Conservation (phyloP, 192 early-diverging fungal species). For the Backusella mclennaniae region DNA sequence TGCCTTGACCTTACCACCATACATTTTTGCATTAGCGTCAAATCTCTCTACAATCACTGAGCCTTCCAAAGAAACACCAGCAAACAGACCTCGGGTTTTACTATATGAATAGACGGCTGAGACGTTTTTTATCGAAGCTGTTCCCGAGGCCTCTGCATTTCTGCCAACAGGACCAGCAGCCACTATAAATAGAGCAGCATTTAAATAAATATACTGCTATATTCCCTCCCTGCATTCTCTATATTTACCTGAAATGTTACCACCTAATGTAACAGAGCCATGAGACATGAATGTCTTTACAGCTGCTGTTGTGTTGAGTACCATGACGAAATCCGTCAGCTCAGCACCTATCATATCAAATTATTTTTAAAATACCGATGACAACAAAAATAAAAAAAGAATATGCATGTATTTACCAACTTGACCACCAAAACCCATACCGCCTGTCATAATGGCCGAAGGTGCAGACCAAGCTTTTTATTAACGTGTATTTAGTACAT, state of each 20-base stretch:
- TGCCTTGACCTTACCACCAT: slow-evolving; percentile 73
- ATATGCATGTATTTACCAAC: slow-evolving; percentile 40
- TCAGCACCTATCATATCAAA: slow-evolving; percentile 58
- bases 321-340: slow-evolving; percentile 88
- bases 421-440: slow-evolving; percentile 83
- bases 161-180: slow-evolving; percentile 87
- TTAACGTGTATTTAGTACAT: background rate
- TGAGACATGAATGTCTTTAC: slow-evolving; percentile 86
- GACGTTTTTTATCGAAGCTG: slow-evolving; percentile 59
- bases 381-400: background rate
- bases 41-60: slow-evolving; percentile 83
- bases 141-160: slow-evolving; percentile 81
- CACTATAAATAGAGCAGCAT: slow-evolving; percentile 39
- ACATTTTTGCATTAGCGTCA: slow-evolving; percentile 97
- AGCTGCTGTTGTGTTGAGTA: slow-evolving; percentile 82
- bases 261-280: slow-evolving; percentile 88
- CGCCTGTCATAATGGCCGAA: slow-evolving; percentile 74
- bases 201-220: background rate
- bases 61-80: slow-evolving; percentile 65
- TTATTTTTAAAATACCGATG: background rate
- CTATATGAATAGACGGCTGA: slow-evolving; percentile 92
- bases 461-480: slow-evolving; percentile 70
- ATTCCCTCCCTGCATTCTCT: background rate
- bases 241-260: slow-evolving; percentile 61
- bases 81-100: slow-evolving; percentile 90